Evolutionary conservation across 2,329 filamentous ascomycete genomes (phyloP), one percentile per base, ranked within the genome.

Genomic region (Remersonia thermophila): DNA sequence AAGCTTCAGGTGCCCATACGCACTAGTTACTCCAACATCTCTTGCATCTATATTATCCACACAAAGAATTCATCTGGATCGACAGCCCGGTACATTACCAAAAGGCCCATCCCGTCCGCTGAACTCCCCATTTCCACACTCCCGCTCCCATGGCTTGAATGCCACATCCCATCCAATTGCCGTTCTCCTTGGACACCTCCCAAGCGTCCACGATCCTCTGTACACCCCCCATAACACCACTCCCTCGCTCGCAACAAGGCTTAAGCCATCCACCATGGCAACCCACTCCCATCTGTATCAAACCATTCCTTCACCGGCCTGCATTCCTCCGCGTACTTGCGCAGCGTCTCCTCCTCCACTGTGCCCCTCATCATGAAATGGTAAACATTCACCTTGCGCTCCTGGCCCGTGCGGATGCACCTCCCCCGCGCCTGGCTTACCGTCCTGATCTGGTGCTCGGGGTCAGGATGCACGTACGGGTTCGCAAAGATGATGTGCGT

Each of bases 401-500:
- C 38, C 52, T 66, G 63, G 4, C 61, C 59, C n/a, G 52, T 48
- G 3, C 63, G 58, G 17, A 61, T 41, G 35, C 52, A 58, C 2
- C 63, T 52, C 0, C 62, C 63, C 32, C 47, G 49, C 2, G 62
- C 62, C 45, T 66, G 63, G 25, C 52, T 48, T 44, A 63, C 56
- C 31, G 53, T 55, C 31, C 51, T 50, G 7, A 56, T 48, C 32
- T 54, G 62, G 4, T 52, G 47, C 4, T 54, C 48, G 34, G 54
- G 50, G 32, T 56, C 48, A 4, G 43, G 42, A 14, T 51, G 55
- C 11, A 56, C 32, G 5, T 55, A 50, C 0, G 61, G 57, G 4
- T 51, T 56, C 0, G 55, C 51, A 35, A 65, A 64, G 29, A 66
- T 52, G 33, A 65, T 48, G 36, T 65, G 62, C 37, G 60, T 63